Conservation (phyloP, 371 early-diverging fungal genomes). For the Syncephalis fuscata region DNA sequence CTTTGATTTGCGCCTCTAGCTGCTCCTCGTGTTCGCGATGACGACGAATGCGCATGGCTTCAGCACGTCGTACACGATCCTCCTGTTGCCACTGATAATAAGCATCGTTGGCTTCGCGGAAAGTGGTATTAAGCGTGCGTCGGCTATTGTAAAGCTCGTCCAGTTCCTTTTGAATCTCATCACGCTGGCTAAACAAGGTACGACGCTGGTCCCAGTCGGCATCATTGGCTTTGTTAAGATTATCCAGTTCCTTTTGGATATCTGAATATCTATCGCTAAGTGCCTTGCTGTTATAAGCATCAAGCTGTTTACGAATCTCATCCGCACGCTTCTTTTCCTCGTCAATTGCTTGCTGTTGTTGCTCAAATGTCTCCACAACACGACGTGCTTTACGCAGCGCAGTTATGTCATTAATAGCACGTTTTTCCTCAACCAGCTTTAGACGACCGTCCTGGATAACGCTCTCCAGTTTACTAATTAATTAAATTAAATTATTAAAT, state of each 20-base stretch:
- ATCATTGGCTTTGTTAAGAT: slow-evolving; percentile 37
- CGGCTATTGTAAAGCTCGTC: slow-evolving; percentile 51
- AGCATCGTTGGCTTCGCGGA: slow-evolving; percentile 58
- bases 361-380: slow-evolving; percentile 45
- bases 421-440: slow-evolving; percentile 77
- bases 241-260: slow-evolving; percentile 46
- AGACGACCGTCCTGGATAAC: slow-evolving; percentile 59
- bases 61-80: slow-evolving; percentile 44
- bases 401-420: slow-evolving; percentile 63
- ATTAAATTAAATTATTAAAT: neutral
- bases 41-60: slow-evolving; percentile 37
- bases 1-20: slow-evolving; percentile 36
- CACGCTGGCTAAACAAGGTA: slow-evolving; percentile 59
- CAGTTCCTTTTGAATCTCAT: slow-evolving; percentile 45
- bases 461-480: slow-evolving; percentile 43
- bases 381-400: slow-evolving; percentile 61
- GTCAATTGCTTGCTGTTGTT: slow-evolving; percentile 52
- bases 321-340: slow-evolving; percentile 45
- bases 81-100: slow-evolving; percentile 58
- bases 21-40: slow-evolving; percentile 51
- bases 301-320: slow-evolving; percentile 45
- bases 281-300: slow-evolving; percentile 39
- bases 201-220: slow-evolving; percentile 39
- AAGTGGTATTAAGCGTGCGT: slow-evolving; percentile 46
- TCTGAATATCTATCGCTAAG: slow-evolving; percentile 46